phyloP scores from a whole-genome alignment of 2,329 filamentous ascomycete genomes.

The Apiospora rasikravindrae region DNA sequence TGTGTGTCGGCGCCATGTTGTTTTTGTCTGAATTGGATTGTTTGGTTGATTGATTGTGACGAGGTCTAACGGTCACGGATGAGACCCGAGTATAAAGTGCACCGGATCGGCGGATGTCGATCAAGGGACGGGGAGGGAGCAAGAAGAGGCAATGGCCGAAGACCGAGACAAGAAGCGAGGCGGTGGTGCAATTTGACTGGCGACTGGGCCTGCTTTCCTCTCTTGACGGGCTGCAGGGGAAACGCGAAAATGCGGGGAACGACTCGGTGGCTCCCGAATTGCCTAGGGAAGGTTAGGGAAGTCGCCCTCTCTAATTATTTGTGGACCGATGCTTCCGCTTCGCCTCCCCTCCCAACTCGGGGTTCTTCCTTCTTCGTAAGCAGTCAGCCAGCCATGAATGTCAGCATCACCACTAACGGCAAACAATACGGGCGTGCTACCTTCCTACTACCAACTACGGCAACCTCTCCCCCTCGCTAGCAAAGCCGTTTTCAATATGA shows the following conservation, averaged over 20 bases:
- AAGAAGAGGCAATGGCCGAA: background rate
- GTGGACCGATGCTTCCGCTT: background rate
- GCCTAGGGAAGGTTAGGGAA: too few species aligned
- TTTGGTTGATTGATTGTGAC: background rate
- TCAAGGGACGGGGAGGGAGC: background rate
- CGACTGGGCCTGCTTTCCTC: background rate
- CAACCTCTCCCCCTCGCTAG: too few species aligned
- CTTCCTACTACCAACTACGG: background rate
- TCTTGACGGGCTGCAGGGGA: background rate
- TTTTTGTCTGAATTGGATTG: background rate
- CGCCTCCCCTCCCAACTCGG: background rate
- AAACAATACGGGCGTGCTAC: background rate
- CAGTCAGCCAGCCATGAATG: background rate
- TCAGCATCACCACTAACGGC: background rate
- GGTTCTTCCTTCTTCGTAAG: background rate
- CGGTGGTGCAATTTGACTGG: background rate
- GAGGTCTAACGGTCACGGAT: too few species aligned
- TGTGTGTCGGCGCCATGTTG: conserved; percentile 33
- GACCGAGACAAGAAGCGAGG: background rate
- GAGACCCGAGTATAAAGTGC: background rate
- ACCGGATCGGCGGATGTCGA: background rate
- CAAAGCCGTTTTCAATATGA: background rate
- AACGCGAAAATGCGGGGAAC: background rate
- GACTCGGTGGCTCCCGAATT: background rate
- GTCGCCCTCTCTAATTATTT: background rate